Base-by-base conservation (phyloP, 1,139 yeast genomes). In the Kodamaea fungicola region DNA sequence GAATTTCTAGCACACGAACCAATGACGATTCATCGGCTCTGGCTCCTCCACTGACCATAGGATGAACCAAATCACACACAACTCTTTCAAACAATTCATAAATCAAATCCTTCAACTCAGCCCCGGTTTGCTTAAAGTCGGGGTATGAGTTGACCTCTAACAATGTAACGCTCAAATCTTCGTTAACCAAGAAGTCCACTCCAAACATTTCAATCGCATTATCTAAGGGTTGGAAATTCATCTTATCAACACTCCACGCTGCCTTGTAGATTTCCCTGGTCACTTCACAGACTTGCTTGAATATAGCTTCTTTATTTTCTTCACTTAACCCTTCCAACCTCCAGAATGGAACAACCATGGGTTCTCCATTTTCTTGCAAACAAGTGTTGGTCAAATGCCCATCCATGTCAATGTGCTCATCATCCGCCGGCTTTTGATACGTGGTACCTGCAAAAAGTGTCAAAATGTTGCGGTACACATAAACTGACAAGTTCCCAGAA, bases 301-400 rank as follows among this genome's bases (percentile, higher is more conserved):
- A 74, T 1, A 89, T 71, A 1, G 46, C 41, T 0, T 55, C 42
- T 52, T 75, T 76, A 6, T 62, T 48, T 13, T 42, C 45, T 1
- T 40, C 39, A 1, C 62, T 42, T 2, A 82, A 42, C 4, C 77
- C 84, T 32, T 64, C 48, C 33, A 89, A 62, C 5, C 73, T 57
- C 70, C 83, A 79, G 50, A 87, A 83, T 44, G 83, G 83, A 25
- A 76, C 79, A 22, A 89, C 96, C 21, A 51, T 67, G 49, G 61
- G 70, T 45, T 45, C 56, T 33, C 51, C 66, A 39, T 51, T 71
- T 16, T 76, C 79, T 59, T 92, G 97, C 32, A 88, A 64, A 63
- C 98, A 92, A 0, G 98, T 92, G 55, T 92, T 92, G 26, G 98
- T 92, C 49, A 92, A 69, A 57, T 92, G 98, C 2, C 94, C 83